phyloP scores from a whole-genome alignment of 139 green algal genomes.

The Micromonas commoda region DNA sequence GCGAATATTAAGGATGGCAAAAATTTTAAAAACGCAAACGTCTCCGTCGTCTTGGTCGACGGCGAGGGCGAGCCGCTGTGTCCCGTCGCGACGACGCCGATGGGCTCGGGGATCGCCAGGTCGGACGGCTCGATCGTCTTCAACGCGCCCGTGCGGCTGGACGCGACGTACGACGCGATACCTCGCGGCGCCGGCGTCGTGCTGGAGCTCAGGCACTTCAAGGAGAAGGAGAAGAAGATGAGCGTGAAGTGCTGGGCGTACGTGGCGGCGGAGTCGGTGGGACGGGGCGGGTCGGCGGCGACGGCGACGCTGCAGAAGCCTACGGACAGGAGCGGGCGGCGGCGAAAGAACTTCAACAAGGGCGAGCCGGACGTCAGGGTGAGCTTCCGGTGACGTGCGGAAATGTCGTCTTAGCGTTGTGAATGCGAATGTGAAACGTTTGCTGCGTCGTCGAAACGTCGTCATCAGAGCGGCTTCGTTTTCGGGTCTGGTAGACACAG shows the following conservation, averaged over 20 bases:
- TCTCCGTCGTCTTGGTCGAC: neutral
- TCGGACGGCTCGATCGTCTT: too few relatives aligned
- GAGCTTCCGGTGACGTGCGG: neutral
- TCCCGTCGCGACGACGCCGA: too few relatives aligned
- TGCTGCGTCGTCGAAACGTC: too few relatives aligned
- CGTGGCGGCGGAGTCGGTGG: constrained; percentile 11
- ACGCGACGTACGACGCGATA: too few relatives aligned
- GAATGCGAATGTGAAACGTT: neutral
- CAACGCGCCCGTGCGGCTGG: too few relatives aligned
- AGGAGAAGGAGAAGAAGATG: constrained; percentile 29
- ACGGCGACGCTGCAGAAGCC: neutral
- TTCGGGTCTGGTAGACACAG: too few relatives aligned
- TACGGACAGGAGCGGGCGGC: neutral
- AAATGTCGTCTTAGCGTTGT: neutral
- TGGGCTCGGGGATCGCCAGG: too few relatives aligned
- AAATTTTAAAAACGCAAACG: constrained; percentile 11
- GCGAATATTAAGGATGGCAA: constrained; percentile 13
- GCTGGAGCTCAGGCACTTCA: constrained; percentile 21
- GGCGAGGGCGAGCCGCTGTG: neutral
- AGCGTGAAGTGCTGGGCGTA: constrained; percentile 11
- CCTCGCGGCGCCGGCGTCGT: constrained; percentile 4
- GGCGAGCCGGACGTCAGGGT: constrained; percentile 2
- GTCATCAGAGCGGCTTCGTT: too few relatives aligned
- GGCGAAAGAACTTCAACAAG: constrained; percentile 1
- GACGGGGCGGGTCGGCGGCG: neutral